These are phyloP conservation scores for Neonothopanus nambi DNA, from an alignment of 1,284 basidiomycete genomes.

Conservation along the genomic window DNA sequence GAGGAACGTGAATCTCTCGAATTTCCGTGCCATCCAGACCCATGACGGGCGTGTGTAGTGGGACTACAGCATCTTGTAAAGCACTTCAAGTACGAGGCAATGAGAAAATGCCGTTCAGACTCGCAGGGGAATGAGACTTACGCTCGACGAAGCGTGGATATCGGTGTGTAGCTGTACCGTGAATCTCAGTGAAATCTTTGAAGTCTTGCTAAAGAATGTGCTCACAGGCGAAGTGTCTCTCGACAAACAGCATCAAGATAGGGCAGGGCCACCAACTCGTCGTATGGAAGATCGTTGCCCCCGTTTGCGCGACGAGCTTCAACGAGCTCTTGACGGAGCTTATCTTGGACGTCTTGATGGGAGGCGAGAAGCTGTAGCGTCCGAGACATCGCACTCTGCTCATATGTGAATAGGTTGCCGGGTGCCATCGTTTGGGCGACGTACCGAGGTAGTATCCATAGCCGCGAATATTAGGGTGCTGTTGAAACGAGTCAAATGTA, in stretches of 20 bases:
- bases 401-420: neutral
- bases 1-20: conserved; percentile 25
- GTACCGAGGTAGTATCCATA: conserved; percentile 30
- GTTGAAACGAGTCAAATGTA: neutral
- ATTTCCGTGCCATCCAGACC: conserved; percentile 28
- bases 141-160: neutral
- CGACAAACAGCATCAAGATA: conserved; percentile 35
- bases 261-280: conserved; percentile 31
- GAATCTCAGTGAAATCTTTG: conserved; percentile 31
- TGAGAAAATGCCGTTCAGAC: conserved; percentile 36
- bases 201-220: conserved; percentile 12
- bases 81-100: conserved; percentile 29
- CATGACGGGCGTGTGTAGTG: conserved; percentile 22
- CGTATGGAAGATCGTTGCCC: conserved; percentile 24
- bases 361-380: conserved; percentile 24
- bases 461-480: conserved; percentile 31
- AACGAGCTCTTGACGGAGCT: conserved; percentile 24
- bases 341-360: conserved; percentile 23
- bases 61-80: conserved; percentile 21
- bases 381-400: conserved; percentile 23
- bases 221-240: conserved; percentile 35
- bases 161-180: conserved; percentile 39
- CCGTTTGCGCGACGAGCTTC: conserved; percentile 17
- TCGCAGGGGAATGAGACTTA: neutral
- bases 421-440: neutral